Conservation (phyloP, 164 flowering plant genomes). For the Aristolochia californica region DNA sequence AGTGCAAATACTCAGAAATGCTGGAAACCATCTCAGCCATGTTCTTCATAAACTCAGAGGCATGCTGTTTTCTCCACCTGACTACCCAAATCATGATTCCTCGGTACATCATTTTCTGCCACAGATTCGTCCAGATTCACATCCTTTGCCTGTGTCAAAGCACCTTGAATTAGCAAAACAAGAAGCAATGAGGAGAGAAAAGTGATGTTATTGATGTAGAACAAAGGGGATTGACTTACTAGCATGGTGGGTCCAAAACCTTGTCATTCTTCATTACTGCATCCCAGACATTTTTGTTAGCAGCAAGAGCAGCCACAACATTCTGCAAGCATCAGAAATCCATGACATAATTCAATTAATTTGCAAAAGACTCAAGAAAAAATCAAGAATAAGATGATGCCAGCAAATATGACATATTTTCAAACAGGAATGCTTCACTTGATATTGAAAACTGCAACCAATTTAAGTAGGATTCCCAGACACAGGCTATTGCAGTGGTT, state of each 20-base stretch:
- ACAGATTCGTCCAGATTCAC: constrained; percentile 4
- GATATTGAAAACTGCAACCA: too few species aligned
- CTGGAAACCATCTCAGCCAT: constrained; percentile 32
- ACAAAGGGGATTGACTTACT: constrained; percentile 21
- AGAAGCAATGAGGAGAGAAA: neutral
- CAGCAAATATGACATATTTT: too few species aligned
- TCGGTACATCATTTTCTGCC: neutral
- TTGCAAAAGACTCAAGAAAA: too few species aligned
- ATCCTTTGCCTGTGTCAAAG: neutral
- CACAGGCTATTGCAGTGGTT: too few species aligned
- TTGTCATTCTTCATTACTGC: constrained; percentile 55
- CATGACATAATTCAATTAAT: too few species aligned
- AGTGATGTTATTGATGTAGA: too few species aligned
- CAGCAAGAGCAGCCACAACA: constrained; percentile 69
- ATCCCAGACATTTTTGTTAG: constrained; percentile 63
- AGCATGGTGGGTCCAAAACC: constrained; percentile 29
- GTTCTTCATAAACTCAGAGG: constrained; percentile 17
- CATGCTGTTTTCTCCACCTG: constrained; percentile 11
- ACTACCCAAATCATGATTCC: constrained; percentile 1
- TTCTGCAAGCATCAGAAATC: constrained; percentile 22
- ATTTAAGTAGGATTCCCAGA: too few species aligned
- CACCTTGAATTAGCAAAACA: neutral
- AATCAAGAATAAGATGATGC: too few species aligned
- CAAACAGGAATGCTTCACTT: too few species aligned
- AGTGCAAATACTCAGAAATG: constrained; percentile 27